phyloP scores from a whole-genome alignment of 1,284 basidiomycete species.

The Pseudomicrostroma phylloplanum region DNA sequence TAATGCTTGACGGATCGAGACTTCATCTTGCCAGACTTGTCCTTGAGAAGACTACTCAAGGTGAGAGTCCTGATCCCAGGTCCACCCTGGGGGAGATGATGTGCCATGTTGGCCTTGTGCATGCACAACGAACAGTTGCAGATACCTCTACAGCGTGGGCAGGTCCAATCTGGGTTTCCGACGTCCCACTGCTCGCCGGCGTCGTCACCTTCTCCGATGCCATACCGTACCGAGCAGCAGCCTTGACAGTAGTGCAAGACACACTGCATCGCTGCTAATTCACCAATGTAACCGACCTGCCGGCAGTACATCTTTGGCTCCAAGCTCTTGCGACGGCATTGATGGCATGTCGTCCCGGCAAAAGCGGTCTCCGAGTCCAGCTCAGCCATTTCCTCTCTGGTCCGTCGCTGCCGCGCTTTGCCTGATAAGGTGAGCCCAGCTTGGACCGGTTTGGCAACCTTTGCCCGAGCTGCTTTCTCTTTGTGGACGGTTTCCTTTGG shows the following conservation, averaged over 20 bases:
- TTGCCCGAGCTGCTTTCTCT: neutral
- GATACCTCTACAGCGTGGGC: constrained; percentile 3
- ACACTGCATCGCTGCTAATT: neutral
- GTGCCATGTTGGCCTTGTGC: neutral
- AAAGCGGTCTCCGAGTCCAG: neutral
- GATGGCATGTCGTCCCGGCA: neutral
- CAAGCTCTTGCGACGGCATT: neutral
- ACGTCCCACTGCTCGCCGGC: neutral
- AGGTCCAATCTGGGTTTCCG: neutral
- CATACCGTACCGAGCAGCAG: neutral
- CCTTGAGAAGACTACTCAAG: constrained; percentile 2
- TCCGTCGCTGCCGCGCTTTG: neutral
- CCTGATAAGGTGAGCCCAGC: neutral
- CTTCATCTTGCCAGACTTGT: constrained; percentile 1
- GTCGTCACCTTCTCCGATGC: neutral
- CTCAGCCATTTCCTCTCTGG: neutral
- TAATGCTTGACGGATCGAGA: constrained; percentile 1
- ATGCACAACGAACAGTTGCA: constrained; percentile 1
- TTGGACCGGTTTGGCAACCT: neutral
- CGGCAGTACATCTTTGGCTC: constrained; percentile 4
- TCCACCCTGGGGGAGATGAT: neutral
- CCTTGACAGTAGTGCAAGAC: neutral
- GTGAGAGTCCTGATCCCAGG: neutral
- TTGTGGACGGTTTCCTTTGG: neutral
- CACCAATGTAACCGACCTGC: neutral